Conservation (phyloP, 2,329 filamentous ascomycete species). For the Fusarium scirpi region DNA sequence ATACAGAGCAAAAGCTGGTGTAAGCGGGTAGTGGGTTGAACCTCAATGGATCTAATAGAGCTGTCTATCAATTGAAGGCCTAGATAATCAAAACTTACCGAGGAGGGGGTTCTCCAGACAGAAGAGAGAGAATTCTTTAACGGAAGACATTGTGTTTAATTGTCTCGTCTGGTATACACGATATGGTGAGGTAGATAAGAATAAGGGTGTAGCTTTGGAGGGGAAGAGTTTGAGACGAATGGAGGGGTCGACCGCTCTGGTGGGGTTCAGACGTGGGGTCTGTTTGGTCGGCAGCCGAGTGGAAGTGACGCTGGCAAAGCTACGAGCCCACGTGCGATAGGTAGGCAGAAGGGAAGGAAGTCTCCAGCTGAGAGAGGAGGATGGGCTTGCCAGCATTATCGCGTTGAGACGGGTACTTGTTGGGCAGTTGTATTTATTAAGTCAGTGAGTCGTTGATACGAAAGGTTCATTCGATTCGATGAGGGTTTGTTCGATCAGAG, state of each 20-base stretch:
- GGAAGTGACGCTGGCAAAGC: slow-evolving; percentile 40
- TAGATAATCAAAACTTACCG: slow-evolving; percentile 66
- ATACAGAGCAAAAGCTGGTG: slow-evolving; percentile 3
- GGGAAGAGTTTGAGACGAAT: slow-evolving; percentile 47
- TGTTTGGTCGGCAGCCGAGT: slow-evolving; percentile 41
- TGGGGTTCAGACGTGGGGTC: slow-evolving; percentile 44
- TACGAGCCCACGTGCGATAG: slow-evolving; percentile 43
- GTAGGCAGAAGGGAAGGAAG: slow-evolving; percentile 23
- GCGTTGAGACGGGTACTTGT: background rate
- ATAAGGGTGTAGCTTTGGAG: slow-evolving; percentile 35
- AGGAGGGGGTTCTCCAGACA: slow-evolving; percentile 98
- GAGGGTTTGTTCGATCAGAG: slow-evolving; percentile 5
- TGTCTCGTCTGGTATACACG: slow-evolving; percentile 31
- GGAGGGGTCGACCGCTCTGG: slow-evolving; percentile 44
- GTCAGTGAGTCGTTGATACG: background rate
- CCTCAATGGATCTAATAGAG: slow-evolving; percentile 4
- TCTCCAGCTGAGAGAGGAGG: slow-evolving; percentile 4
- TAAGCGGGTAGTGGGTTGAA: slow-evolving; percentile 13
- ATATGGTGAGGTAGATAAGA: slow-evolving; percentile 15
- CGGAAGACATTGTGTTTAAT: slow-evolving; percentile 72
- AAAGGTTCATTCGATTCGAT: background rate
- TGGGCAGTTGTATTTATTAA: background rate
- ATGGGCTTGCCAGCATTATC: slow-evolving; percentile 28
- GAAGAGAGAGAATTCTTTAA: slow-evolving; percentile 87
- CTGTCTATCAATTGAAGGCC: background rate